phyloP scores from a whole-genome alignment of 495 filamentous ascomycete genomes.

The Bathelium albidoporum region DNA sequence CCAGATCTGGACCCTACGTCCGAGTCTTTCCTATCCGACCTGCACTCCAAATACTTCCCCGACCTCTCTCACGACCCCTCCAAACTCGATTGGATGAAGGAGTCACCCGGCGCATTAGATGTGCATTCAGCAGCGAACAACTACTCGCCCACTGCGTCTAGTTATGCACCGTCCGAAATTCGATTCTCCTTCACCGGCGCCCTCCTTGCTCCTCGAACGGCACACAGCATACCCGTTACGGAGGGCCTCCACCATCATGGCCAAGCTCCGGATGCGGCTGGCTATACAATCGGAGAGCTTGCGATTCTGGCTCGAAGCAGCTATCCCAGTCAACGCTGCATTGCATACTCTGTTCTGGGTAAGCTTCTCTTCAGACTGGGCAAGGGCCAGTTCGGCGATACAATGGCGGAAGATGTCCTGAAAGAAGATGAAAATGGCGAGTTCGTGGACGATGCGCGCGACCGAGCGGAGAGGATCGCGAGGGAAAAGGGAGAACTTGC shows the following conservation, averaged over 20 bases:
- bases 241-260: conserved; percentile 89
- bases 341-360: conserved; percentile 85
- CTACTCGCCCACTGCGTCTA: conserved; percentile 66
- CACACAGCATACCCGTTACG: conserved; percentile 58
- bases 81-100: conserved; percentile 81
- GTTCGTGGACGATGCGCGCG: conserved; percentile 9
- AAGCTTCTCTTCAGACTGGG: conserved; percentile 77
- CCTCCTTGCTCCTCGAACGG: conserved; percentile 62
- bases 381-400: conserved; percentile 58
- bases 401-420: conserved; percentile 10
- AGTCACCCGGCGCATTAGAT: conserved; percentile 19
- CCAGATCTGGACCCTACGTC: conserved; percentile 74
- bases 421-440: conserved; percentile 14
- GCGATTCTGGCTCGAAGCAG: conserved; percentile 70
- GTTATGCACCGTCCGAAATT: conserved; percentile 63
- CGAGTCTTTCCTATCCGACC: conserved; percentile 67
- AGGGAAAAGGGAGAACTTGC: conserved; percentile 21
- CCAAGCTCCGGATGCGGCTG: conserved; percentile 83
- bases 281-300: conserved; percentile 86
- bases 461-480: conserved; percentile 16
- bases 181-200: conserved; percentile 81
- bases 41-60: conserved; percentile 91
- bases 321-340: conserved; percentile 76
- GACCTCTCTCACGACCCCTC: conserved; percentile 72
- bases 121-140: conserved; percentile 41